phyloP scores from a whole-genome alignment of 371 early-diverging fungal genomes.

The Conidiobolus incongruus region DNA sequence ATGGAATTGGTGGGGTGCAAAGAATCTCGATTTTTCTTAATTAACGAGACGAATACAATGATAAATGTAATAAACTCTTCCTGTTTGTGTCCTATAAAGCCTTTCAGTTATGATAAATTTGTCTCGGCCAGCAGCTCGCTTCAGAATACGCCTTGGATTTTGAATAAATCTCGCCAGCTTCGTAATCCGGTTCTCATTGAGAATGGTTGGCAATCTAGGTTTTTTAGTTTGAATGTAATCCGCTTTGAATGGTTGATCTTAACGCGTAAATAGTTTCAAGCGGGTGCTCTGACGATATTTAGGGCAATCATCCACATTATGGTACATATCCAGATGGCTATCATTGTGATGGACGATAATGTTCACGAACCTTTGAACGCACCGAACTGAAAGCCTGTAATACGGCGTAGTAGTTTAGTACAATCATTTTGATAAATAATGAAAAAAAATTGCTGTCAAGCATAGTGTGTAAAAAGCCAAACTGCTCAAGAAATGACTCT shows the following conservation, averaged over 20 bases:
- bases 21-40: conserved; percentile 8
- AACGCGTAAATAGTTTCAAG: conserved; percentile 40
- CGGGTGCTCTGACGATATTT: conserved; percentile 13
- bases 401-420: no score
- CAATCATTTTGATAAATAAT: no score
- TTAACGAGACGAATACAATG: conserved; percentile 52
- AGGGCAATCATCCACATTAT: conserved; percentile 38
- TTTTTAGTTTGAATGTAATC: conserved; percentile 35
- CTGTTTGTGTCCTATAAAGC: conserved; percentile 14
- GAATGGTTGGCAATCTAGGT: conserved; percentile 18
- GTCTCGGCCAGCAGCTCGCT: conserved; percentile 10
- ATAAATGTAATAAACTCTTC: conserved; percentile 32
- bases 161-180: no score
- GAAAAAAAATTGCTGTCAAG: no score
- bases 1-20: conserved; percentile 16
- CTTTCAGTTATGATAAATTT: conserved; percentile 15
- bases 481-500: no score
- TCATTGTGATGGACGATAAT: no score
- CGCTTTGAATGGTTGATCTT: conserved; percentile 21
- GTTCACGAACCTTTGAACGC: no score
- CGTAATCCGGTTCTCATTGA: no score
- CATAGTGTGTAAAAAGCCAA: no score
- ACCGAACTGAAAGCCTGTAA: no score
- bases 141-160: no score
- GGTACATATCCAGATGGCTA: no score